Percentiles rank a stretch among this genome's conserved stretches.
phyloP scores from a whole-genome alignment of 805 yeast genomes.

The Candida stauntonica region DNA sequence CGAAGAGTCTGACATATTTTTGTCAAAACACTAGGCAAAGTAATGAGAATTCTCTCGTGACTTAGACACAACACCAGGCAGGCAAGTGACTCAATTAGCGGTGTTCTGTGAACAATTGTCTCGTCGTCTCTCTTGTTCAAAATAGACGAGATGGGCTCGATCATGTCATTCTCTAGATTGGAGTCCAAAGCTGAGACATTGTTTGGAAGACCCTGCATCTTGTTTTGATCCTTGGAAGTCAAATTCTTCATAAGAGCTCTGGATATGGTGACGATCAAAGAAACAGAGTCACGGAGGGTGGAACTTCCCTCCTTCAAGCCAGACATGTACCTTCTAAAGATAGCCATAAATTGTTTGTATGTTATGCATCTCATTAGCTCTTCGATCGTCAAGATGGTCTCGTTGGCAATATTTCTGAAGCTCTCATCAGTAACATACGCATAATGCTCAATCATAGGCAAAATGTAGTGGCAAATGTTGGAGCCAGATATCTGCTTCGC shows the following conservation, averaged over 20 bases:
- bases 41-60: constrained; percentile 46
- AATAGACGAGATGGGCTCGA: constrained; percentile 57
- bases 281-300: constrained; percentile 51
- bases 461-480: constrained; percentile 70
- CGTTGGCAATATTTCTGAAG: constrained; percentile 57
- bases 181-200: constrained; percentile 35
- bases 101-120: constrained; percentile 70
- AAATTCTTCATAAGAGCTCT: constrained; percentile 41
- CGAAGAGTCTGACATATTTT: constrained; percentile 85
- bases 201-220: constrained; percentile 33
- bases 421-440: constrained; percentile 58
- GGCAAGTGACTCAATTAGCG: constrained; percentile 76
- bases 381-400: constrained; percentile 60
- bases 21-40: constrained; percentile 79
- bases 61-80: constrained; percentile 61
- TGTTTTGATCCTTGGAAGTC: constrained; percentile 11
- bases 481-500: constrained; percentile 44
- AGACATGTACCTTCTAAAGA: constrained; percentile 62
- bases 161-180: constrained; percentile 52
- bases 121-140: constrained; percentile 69
- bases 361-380: constrained; percentile 51
- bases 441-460: constrained; percentile 84
- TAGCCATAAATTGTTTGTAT: constrained; percentile 79
- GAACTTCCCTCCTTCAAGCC: constrained; percentile 43
- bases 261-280: constrained; percentile 54